These are phyloP conservation scores for Yamadazyma atlantica DNA, from an alignment of 1,139 yeast species.

Conservation along the genomic window DNA sequence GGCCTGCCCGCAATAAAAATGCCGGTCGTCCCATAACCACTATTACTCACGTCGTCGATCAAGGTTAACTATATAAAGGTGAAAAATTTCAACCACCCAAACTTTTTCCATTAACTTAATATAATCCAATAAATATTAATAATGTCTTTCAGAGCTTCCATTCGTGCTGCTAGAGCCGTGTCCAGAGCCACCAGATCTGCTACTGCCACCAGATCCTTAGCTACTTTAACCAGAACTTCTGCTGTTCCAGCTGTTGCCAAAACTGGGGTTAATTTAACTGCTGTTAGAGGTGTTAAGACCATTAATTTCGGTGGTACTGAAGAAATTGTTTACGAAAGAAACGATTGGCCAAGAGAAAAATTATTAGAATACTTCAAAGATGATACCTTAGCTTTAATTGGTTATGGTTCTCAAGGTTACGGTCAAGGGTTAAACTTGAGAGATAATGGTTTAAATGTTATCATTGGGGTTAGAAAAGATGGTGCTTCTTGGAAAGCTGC, in stretches of 20 bases:
- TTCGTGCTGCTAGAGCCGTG: conserved; percentile 62
- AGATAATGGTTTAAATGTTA: conserved; percentile 97
- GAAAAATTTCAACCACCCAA: conserved; percentile 1
- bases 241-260: conserved; percentile 36
- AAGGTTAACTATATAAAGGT: conserved; percentile 1
- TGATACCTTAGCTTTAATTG: conserved; percentile 95
- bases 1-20: conserved; percentile 1
- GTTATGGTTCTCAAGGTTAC: conserved; percentile 99
- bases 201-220: conserved; percentile 64
- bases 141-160: conserved; percentile 65
- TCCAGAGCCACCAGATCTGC: conserved; percentile 50
- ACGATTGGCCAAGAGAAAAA: conserved; percentile 99
- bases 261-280: conserved; percentile 14
- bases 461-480: conserved; percentile 96
- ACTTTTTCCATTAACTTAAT: not conserved
- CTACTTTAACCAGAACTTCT: conserved; percentile 56
- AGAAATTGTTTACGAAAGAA: conserved; percentile 96
- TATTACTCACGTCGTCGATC: not conserved
- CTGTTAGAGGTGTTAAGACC: conserved; percentile 86
- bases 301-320: conserved; percentile 96
- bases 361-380: conserved; percentile 93
- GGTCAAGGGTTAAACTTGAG: conserved; percentile 99
- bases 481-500: conserved; percentile 99
- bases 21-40: not conserved
- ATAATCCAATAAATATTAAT: not conserved